Conservation (phyloP, 2,329 filamentous ascomycete species). For the Epichloe festucae region DNA sequence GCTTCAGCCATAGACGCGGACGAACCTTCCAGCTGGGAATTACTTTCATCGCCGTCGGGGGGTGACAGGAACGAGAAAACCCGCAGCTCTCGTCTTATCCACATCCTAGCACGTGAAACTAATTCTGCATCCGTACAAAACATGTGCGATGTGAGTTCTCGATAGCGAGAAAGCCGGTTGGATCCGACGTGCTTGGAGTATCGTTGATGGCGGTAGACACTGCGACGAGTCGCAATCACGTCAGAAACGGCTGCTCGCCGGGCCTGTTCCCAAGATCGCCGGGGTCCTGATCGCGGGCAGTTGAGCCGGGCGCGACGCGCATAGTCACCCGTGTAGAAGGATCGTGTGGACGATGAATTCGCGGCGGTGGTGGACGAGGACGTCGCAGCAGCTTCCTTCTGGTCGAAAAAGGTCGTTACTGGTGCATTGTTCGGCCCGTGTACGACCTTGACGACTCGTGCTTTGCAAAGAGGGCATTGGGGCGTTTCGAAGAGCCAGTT, state of each 20-base stretch:
- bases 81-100: slow-evolving; percentile 70
- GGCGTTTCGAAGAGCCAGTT: slow-evolving; percentile 67
- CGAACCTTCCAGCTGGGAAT: slow-evolving; percentile 1
- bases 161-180: slow-evolving; percentile 65
- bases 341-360: neutral
- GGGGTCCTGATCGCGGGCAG: neutral
- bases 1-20: slow-evolving; percentile 29
- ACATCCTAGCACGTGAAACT: slow-evolving; percentile 63
- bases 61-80: slow-evolving; percentile 62
- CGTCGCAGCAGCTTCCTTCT: slow-evolving; percentile 11
- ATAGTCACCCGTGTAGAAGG: neutral
- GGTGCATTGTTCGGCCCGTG: slow-evolving; percentile 44
- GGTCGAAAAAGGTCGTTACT: slow-evolving; percentile 40
- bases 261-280: slow-evolving; percentile 3
- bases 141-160: slow-evolving; percentile 54
- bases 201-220: slow-evolving; percentile 58
- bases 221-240: slow-evolving; percentile 40
- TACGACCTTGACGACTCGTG: slow-evolving; percentile 42
- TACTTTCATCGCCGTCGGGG: slow-evolving; percentile 14
- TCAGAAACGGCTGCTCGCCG: neutral
- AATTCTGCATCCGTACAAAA: slow-evolving; percentile 55
- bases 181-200: slow-evolving; percentile 75
- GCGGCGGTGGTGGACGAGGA: slow-evolving; percentile 1
- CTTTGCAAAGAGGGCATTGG: slow-evolving; percentile 69
- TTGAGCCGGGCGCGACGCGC: neutral